Base-by-base conservation (phyloP, 805 yeast species). In the Spathaspora boniae region DNA sequence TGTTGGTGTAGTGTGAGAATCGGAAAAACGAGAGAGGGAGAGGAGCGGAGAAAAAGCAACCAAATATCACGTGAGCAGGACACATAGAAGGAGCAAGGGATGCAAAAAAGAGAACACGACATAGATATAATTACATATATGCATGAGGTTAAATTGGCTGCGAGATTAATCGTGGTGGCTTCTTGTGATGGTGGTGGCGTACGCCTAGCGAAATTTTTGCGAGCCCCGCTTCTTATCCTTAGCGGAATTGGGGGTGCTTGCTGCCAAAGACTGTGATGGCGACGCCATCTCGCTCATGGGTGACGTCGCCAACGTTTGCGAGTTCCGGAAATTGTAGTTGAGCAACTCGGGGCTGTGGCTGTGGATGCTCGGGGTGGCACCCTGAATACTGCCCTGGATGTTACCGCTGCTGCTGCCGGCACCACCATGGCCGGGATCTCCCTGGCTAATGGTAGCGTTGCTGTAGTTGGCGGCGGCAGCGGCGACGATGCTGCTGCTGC, bases 151-250 rank as follows among this genome's bases (percentile, higher is more conserved):
- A n/a, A n/a, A n/a, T n/a, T n/a, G n/a, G n/a, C n/a, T n/a, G n/a
- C n/a, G n/a, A n/a, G n/a, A n/a, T n/a, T n/a, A n/a, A n/a, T n/a
- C n/a, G n/a, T n/a, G n/a, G n/a, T n/a, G n/a, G n/a, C n/a, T n/a
- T n/a, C n/a, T n/a, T n/a, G n/a, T n/a, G n/a, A n/a, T n/a, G n/a
- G n/a, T n/a, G n/a, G n/a, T n/a, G n/a, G n/a, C n/a, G n/a, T n/a
- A n/a, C n/a, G n/a, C n/a, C 36, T 46, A 53, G 29, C 50, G 45
- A 23, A 44, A 43, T 44, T 49, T 52, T 26, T 50, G 59, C 2
- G 56, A 45, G 7, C 26, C 33, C 28, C 44, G 40, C 32, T 41
- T 45, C 34, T 48, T 55, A 7, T 46, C 55, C 29, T 46, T 48
- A 3, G 34, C 16, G 23, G 29, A 7, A 25, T 44, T 48, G 6